Evolutionary conservation across 83 land plant genomes (phyloP), one percentile per base, ranked within the genome.

Genomic region (Isoetes engelmannii): DNA sequence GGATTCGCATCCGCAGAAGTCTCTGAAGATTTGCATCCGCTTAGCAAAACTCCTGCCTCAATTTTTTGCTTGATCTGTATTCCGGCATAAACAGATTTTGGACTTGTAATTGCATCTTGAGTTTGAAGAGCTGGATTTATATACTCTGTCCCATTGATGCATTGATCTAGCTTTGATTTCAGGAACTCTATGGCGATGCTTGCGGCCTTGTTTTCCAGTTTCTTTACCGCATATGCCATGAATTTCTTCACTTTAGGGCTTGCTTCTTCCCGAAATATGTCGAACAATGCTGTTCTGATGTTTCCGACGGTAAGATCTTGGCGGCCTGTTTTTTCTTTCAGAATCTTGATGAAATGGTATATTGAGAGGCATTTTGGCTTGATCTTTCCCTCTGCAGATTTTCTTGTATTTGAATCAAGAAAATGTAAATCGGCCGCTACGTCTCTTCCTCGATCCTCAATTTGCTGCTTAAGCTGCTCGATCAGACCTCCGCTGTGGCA

Each of bases 401-500:
- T n/a, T n/a, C n/a, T n/a, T n/a, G n/a, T n/a, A n/a, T n/a, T n/a
- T n/a, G n/a, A n/a, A n/a, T n/a, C n/a, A n/a, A n/a, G n/a, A n/a
- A n/a, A n/a, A n/a, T n/a, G n/a, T n/a, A n/a, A n/a, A n/a, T n/a
- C n/a, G n/a, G n/a, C n/a, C n/a, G n/a, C n/a, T n/a, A n/a, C n/a
- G n/a, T n/a, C n/a, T n/a, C n/a, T n/a, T n/a, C n/a, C n/a, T n/a
- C n/a, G n/a, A n/a, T 63, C 66, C 4, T 89, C 95, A 12, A 86
- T 80, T 62, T 86, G 85, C 72, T 89, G 87, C 44, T 80, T 84
- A 45, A 79, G 91, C 49, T 87, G 76, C 81, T 83, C 82, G 48
- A 84, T 80, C 37, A 85, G 81, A 45, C 87, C 93, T 3, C 85
- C 93, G 58, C 85, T 85, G 74, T 85, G 87, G 78, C 87, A 89